Conservation (phyloP, 106 monocot species). For the Cymbidium sinense region DNA sequence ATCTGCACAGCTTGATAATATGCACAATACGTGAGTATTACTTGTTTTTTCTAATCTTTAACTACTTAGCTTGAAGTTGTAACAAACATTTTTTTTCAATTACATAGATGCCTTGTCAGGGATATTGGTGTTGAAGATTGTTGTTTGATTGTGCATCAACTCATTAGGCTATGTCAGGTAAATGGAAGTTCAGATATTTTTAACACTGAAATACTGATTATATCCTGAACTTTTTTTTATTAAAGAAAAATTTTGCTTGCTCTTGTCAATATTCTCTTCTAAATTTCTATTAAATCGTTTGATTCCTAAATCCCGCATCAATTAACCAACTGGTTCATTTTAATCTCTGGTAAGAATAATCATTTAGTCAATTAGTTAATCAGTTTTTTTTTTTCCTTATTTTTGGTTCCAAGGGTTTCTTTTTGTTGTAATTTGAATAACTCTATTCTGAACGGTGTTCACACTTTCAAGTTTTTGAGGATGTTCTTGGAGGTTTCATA, state of each 20-base stretch:
- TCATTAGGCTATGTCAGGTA: conserved; percentile 74
- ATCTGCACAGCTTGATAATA: conserved; percentile 8
- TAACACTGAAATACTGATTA: background rate
- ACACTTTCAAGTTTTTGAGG: background rate
- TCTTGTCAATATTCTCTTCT: background rate
- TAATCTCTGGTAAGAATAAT: background rate
- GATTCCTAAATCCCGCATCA: background rate
- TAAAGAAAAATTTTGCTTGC: background rate
- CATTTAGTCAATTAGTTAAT: background rate
- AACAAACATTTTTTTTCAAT: conserved; percentile 9
- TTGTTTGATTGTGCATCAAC: conserved; percentile 35
- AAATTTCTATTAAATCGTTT: background rate
- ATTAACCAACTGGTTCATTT: background rate
- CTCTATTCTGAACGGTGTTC: background rate
- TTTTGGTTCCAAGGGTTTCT: too few species aligned
- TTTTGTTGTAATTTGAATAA: background rate
- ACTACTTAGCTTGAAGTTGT: background rate
- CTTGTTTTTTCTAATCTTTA: conserved; percentile 6
- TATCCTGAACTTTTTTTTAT: background rate
- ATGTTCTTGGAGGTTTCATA: background rate
- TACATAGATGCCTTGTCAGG: conserved; percentile 31
- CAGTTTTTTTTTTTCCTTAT: background rate
- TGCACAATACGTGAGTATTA: conserved; percentile 39
- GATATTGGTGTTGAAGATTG: conserved; percentile 28
- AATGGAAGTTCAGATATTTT: background rate